Base-by-base conservation (phyloP, 305 asterid species). In the Solanum aculeatissimum region DNA sequence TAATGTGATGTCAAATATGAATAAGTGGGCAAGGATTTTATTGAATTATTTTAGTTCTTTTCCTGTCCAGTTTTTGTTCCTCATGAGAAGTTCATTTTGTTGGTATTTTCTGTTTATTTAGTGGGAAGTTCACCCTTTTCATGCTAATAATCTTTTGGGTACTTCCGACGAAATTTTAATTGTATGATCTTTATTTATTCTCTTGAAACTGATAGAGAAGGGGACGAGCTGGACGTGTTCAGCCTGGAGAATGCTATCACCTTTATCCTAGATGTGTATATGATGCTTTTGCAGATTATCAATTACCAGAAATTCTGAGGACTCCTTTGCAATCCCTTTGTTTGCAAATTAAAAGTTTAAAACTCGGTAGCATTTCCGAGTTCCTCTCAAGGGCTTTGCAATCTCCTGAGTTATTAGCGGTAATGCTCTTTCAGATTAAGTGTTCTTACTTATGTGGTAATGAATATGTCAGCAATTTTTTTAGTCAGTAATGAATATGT, bases 171-270 rank as follows among this genome's bases (percentile, higher is more conserved):
- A 16, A 51, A 60, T 27, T 53, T 23, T 25, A 45, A 35, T 42
- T 54, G 80, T 88, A 27, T 82, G 77, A 5, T 29, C 69, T 83
- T 75, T 88, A 84, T 78, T 81, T 51, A 45, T n/a, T n/a, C 66
- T 65, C 19, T 42, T 86, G 81, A 54, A 89, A 89, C 85, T 83
- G 88, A 83, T 89, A 96, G 99, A 93, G 99, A 92, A 92, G 96
- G 93, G 99, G 99, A 91, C 92, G 99, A 89, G 98, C 99, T 42
- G 99, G 99, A 53, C 99, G 99, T 90, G 98, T 96, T 68, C 98
- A 93, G 90, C 97, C 99, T 42, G 99, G 99, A 88, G 97, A 93
- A 86, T 96, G 99, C 89, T 96, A 90, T 87, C 98, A 94, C 90
- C 97, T 96, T 80, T 96, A 94, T 87, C 98, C 98, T 60, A 92